Evolutionary conservation across 495 filamentous ascomycete genomes (phyloP), one percentile per base, ranked within the genome.

Genomic region (Xylaria grammica): DNA sequence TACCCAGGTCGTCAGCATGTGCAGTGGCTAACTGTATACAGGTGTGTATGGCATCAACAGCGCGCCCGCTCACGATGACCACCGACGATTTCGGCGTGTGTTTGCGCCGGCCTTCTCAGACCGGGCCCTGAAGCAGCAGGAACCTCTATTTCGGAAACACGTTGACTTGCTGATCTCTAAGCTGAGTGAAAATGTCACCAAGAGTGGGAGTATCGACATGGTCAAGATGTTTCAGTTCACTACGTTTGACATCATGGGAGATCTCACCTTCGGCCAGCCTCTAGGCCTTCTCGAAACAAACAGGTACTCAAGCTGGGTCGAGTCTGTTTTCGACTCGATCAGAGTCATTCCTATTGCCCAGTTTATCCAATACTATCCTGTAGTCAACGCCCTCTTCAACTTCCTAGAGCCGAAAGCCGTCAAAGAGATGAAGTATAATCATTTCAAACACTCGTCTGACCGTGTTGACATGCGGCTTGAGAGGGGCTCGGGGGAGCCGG

Each of bases 241-340:
- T 11, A 83, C 81, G 0, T 83, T 83, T 51, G 79, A 83, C 53
- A 73, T 83, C 15, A 81, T 83, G 42, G 81, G 79, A 0, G 80
- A 84, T 53, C 62, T 83, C 7, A 72, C 77, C 1, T 81, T 83
- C 50, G 80, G 80, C 0, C 72, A 82, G 51, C 69, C 80, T 0
- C 81, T 84, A 44, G 72, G 72, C 4, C 75, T 79, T 46, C 69
- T 83, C 8, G 57, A 48, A 29, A 50, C 30, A 1, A 24, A 30
- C 6, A 20, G 19, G 7, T 60, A 60, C 11, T 48, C 45, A 10
- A 10, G 17, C n/a, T 60, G 57, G 57, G 26, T 49, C 15, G 10
- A 9, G 4, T 27, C 20, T n/a, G 36, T 57, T 2, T 29, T 57
- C 4, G 44, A 22, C 17, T 7, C 36, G 9, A 36, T 57, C 1